Evolutionary conservation across 1,139 yeast genomes (phyloP), one percentile per base, ranked within the genome.

Genomic region (Taiozyma sp.): DNA sequence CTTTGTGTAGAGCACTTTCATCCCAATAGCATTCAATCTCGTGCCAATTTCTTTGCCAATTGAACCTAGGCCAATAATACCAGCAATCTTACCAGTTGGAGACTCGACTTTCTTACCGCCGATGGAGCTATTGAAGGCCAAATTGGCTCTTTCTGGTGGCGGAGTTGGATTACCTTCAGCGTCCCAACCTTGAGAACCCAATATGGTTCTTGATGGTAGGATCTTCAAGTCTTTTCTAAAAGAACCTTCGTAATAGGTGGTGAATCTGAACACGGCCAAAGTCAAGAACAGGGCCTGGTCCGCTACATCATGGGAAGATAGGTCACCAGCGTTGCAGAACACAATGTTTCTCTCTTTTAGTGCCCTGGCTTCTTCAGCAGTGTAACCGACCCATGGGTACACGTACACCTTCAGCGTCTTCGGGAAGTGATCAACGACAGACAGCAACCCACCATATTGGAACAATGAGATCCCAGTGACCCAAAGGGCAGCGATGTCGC

Each of bases 31-130:
- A 34, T 71, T 55, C 57, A 87, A 73, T 58, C 87, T 74, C 46
- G 69, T 65, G 3, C 84, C 96, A 49, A 87, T 80, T 39, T 77
- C 74, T 62, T 76, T 76, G 7, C 96, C 96, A 60, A 89, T 88
- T 43, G 80, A 75, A 2, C 96, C 96, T 62, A 88, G 84, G 0
- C 96, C 96, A 3, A 87, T 80, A 44, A 89, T 77, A 6, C 87
- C 83, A 1, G 76, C 92, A 36, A 72, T 70, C 60, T 83, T 86
- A 44, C 81, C 83, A 8, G 70, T 67, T 9, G 91, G 91, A 16
- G 80, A 76, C 51, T 74, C 73, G 28, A 75, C 67, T 24, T 60
- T 50, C 57, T 82, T 69, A 9, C 75, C 78, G 29, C 87, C 88
- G 47, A 68, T 76, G 74, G 46, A 79, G 74, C 61, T 72, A 57